Base-by-base conservation (phyloP, 805 yeast genomes). In the Lipomyces kockii region DNA sequence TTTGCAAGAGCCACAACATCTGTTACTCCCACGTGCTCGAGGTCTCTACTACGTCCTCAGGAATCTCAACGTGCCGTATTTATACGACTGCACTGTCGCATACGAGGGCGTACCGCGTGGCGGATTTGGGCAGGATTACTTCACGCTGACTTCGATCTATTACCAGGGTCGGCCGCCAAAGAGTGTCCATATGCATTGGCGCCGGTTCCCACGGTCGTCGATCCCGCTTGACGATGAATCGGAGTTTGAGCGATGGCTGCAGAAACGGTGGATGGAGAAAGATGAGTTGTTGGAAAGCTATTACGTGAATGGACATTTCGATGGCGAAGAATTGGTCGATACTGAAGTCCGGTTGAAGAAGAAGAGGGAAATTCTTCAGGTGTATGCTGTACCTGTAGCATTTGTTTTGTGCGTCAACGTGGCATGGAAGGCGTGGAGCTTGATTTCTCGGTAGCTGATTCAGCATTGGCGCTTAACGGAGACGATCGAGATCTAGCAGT, bases 11-110 rank as follows among this genome's bases (percentile, higher is more conserved):
- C 82, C 85, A 7, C 81, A 83, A 53, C 87, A 91, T 76, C 86
- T 90, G 14, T 81, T 95, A 68, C 78, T 92, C n/a, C 99, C 99
- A 17, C 85, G 96, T 64, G 82, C 85, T 0, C 86, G 94, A 43
- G 99, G 99, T 0, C 80, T 95, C 35, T 86, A 89, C 73, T 85
- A 86, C 66, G 82, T 88, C 8, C 81, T 93, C 66, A 80, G 84
- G 61, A 83, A 85, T 65, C 82, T 94, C 68, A 65, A 71, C 37
- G 72, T 79, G n/a, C 77, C 77, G 59, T 78, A 77, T 76, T 84
- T 95, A 0, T 91, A 92, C 75, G 98, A 95, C 78, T 78, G 91
- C 46, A 91, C 99, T 0, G 83, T 91, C 54, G 97, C 89, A 0
- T 95, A 92, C 78, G 83, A 88, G 4, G 97, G 92, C 12, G 86